Evolutionary conservation across 164 flowering plant species (phyloP), one percentile per base, ranked within the genome.

Genomic region (Houttuynia cordata): DNA sequence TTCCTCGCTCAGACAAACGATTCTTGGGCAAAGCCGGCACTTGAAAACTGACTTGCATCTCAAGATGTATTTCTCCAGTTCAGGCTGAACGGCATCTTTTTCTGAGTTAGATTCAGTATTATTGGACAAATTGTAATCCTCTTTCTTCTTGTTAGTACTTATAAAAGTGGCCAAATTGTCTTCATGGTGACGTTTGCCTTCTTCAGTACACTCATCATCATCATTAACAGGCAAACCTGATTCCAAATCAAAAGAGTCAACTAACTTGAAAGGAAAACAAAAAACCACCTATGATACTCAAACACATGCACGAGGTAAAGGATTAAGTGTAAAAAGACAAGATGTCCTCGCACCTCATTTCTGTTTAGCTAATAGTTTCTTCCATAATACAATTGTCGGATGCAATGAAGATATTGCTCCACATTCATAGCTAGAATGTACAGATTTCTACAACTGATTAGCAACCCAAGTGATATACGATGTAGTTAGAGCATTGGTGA

Each of bases 21-120:
- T 74, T 72, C 78, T 75, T 53, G 96, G 98, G 74, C 98, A 92
- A 18, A 88, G 69, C 76, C 81, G 78, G 75, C 98, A 92, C 76
- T 80, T 88, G 61, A 73, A 88, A 67, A 85, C 85, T 10, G 96
- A 80, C 64, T 84, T 83, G 71, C 76, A 69, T 73, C 79, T 78
- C 63, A 92, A 58, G 60, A 85, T 62, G 73, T 72, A 76, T 53
- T 63, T 76, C 61, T 76, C 65, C 14, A 66, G 50, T 65, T 78
- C 78, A 52, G 58, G 18, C 8, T 54, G 24, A 54, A 13, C 10
- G 4, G 34, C 12, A 54, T 30, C 34, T 24, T 54, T 58, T 21
- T 24, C 22, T 3, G 56, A 13, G 18, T n/a, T 20, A 5, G 22
- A 37, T 17, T 37, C 37, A 0, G 49, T 17, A 45, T 10, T 24